phyloP scores from a whole-genome alignment of 148 eudicot species.

The Persicaria maculosa region DNA sequence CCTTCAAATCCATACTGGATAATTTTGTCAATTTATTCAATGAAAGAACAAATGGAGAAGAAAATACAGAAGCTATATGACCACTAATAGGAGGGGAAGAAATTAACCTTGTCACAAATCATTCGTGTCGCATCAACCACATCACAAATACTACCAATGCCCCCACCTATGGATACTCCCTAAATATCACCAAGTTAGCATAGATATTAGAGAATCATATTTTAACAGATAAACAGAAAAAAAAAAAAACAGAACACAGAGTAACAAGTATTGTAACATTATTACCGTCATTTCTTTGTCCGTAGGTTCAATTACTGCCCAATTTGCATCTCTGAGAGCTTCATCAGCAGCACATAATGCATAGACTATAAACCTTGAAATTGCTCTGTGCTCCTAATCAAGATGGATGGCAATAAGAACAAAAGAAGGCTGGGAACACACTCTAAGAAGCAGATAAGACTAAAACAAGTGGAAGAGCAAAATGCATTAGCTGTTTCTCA shows the following conservation, averaged over 20 bases:
- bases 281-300: slow-evolving; percentile 79
- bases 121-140: slow-evolving; percentile 78
- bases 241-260: slow-evolving; percentile 1
- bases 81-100: neutral
- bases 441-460: neutral
- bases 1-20: neutral
- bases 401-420: slow-evolving; percentile 9
- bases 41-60: neutral
- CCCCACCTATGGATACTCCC: slow-evolving; percentile 98
- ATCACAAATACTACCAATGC: slow-evolving; percentile 89
- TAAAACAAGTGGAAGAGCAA: neutral
- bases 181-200: slow-evolving; percentile 34
- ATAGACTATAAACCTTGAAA: slow-evolving; percentile 86
- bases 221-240: slow-evolving; percentile 1
- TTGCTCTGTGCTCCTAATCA: slow-evolving; percentile 69
- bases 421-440: neutral
- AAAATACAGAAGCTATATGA: neutral
- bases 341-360: slow-evolving; percentile 95
- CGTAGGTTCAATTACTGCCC: slow-evolving; percentile 54
- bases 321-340: slow-evolving; percentile 91
- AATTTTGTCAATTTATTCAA: neutral
- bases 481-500: neutral
- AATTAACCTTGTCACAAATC: slow-evolving; percentile 77
- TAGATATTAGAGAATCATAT: neutral
- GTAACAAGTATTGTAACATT: slow-evolving; percentile 25